Base-by-base conservation (phyloP, 2,329 filamentous ascomycete species). In the Verticillium zaregamsianum region DNA sequence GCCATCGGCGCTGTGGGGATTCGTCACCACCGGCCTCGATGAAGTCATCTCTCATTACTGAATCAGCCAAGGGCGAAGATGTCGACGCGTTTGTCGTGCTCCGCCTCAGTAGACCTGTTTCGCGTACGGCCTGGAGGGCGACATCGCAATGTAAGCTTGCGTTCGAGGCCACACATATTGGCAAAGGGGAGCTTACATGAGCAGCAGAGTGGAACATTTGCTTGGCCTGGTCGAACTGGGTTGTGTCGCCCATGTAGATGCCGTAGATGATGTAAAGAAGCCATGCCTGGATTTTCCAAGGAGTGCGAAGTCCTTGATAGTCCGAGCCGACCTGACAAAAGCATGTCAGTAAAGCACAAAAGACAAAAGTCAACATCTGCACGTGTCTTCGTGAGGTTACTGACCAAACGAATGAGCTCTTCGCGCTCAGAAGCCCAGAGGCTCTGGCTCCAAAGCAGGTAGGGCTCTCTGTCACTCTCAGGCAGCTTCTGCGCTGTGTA, bases 21-120 rank as follows among this genome's bases (percentile, higher is more conserved):
- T 64, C 65, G 32, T 60, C 66, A 62, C 62, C 64, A 35, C 28
- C 86, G 0, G 87, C 88, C 23, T 89, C 84, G 67, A 87, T 86
- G 54, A 93, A 76, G 15, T 58, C 23, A 15, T 20, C 9, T 3
- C 14, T 6, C 12, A 37, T 35, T 35, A 9, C 33, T 35, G 33
- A 14, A 14, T 35, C 33, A 35, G 14, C 33, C 33, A 35, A 11
- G 14, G 33, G 33, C 33, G 33, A 14, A 14, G 33, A 35, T 9
- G 33, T 11, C 14, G 33, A 35, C 14, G 33, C 33, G 4, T 11
- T 11, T 14, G 8, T 35, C 14, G 33, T 35, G 14, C 9, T 9
- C 33, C 33, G 33, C 33, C 33, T 35, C 33, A 35, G 33, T 3
- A 35, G 33, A 14, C 33, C 33, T 35, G 33, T 35, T 35, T 35